Percentiles rank a stretch among this genome's conserved stretches.
Evolutionary conservation across 2,329 filamentous ascomycete genomes (phyloP).

Genomic region (Shiraia bambusicola): DNA sequence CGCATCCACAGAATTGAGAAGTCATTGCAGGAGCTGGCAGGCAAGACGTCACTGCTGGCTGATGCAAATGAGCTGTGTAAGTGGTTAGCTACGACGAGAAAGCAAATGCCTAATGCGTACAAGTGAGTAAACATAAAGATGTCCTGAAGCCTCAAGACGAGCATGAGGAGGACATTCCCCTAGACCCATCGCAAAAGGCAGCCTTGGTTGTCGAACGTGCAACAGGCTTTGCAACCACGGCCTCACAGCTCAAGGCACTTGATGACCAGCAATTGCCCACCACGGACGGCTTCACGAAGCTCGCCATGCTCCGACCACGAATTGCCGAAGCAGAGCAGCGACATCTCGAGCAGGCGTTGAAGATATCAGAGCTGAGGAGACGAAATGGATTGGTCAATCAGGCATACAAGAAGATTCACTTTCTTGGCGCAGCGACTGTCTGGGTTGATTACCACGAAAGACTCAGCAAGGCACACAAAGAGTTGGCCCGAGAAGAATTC

Average conservation of each 20-base stretch:
- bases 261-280: constrained; percentile 48
- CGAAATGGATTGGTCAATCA: constrained; percentile 59
- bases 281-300: constrained; percentile 49
- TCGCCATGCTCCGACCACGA: constrained; percentile 61
- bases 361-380: constrained; percentile 64
- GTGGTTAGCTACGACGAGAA: background rate
- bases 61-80: constrained; percentile 45
- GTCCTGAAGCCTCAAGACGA: constrained; percentile 33
- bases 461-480: constrained; percentile 65
- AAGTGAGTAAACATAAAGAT: constrained; percentile 46
- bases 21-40: constrained; percentile 42
- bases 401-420: constrained; percentile 71
- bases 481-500: constrained; percentile 64
- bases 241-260: constrained; percentile 49
- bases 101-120: constrained; percentile 16
- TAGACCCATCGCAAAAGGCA: constrained; percentile 28
- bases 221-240: constrained; percentile 44
- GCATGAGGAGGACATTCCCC: constrained; percentile 17
- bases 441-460: constrained; percentile 72
- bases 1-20: constrained; percentile 43
- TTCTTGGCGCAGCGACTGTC: constrained; percentile 67
- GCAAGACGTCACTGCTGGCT: constrained; percentile 43
- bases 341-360: constrained; percentile 62
- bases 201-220: constrained; percentile 50
- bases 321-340: constrained; percentile 63